phyloP scores from a whole-genome alignment of 129 eudicot species.

The Lactuca saligna region DNA sequence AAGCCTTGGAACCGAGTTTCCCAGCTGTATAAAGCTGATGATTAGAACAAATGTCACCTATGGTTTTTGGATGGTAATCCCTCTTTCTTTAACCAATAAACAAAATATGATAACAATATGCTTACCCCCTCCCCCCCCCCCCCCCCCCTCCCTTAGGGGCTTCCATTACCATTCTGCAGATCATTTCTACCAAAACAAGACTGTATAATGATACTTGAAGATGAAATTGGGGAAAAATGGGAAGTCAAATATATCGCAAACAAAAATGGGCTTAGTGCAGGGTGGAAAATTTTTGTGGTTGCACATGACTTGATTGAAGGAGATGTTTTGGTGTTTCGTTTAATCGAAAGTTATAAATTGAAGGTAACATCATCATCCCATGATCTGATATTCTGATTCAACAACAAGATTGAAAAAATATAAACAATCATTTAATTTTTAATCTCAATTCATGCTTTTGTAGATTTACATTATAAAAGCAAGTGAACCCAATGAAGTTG shows the following conservation, averaged over 20 bases:
- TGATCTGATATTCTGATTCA: too few relatives aligned
- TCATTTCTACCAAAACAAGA: constrained; percentile 48
- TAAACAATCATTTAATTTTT: not conserved
- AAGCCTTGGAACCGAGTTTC: constrained; percentile 52
- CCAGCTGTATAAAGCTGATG: constrained; percentile 53
- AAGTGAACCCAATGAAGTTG: constrained; percentile 48
- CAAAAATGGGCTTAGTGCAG: constrained; percentile 69
- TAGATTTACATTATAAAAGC: constrained; percentile 63
- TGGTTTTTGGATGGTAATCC: constrained; percentile 75
- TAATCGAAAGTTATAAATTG: constrained; percentile 42
- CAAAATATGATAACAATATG: not conserved
- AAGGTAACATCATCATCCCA: constrained; percentile 41
- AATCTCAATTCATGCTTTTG: constrained; percentile 13
- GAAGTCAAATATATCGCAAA: constrained; percentile 59
- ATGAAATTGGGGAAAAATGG: constrained; percentile 53
- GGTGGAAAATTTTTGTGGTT: constrained; percentile 72
- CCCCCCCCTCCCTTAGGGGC: constrained; percentile 47
- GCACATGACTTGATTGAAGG: constrained; percentile 62
- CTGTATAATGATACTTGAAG: constrained; percentile 47
- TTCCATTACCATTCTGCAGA: constrained; percentile 64
- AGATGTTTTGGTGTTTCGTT: constrained; percentile 66
- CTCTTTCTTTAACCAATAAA: not conserved
- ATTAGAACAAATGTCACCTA: constrained; percentile 62
- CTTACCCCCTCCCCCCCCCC: not conserved
- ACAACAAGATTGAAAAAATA: too few relatives aligned